Percentiles rank a stretch among this genome's conserved stretches.
Conservation (phyloP, 306 rosid genomes). For the Hippophae rhamnoides region DNA sequence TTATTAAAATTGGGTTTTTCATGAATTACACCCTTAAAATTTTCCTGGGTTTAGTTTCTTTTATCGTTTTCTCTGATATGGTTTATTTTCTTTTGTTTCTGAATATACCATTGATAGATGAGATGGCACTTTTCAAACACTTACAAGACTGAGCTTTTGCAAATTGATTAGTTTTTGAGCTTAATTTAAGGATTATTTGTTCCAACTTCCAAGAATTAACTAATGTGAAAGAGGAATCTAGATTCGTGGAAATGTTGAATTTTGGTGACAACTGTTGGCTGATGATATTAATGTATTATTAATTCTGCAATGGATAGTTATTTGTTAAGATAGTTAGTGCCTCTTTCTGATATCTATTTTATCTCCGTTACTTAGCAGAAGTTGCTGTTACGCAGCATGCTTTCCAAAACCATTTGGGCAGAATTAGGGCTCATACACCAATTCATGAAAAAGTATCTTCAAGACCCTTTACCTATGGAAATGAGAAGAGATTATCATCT, state of each 20-base stretch:
- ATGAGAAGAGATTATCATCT: constrained; percentile 30
- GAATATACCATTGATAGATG: not conserved
- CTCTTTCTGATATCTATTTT: not conserved
- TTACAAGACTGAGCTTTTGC: not conserved
- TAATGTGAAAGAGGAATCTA: not conserved
- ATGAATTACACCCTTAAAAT: not conserved
- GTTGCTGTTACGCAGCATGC: constrained; percentile 60
- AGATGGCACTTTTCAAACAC: not conserved
- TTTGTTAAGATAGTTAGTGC: not conserved
- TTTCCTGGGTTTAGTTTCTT: not conserved
- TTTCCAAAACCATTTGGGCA: constrained; percentile 34
- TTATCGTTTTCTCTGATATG: not conserved
- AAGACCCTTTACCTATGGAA: constrained; percentile 23
- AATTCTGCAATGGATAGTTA: not conserved
- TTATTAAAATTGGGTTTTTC: not conserved
- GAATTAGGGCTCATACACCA: constrained; percentile 28
- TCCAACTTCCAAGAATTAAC: not conserved
- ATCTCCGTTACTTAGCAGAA: constrained; percentile 34
- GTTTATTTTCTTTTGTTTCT: not conserved
- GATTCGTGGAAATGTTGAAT: not conserved
- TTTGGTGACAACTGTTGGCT: not conserved
- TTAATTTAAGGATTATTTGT: not conserved
- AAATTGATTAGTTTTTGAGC: not conserved
- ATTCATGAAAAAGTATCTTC: constrained; percentile 31
- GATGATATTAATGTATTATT: too few relatives aligned